Evolutionary conservation across 2,329 filamentous ascomycete genomes (phyloP).

Genomic region (Botryosphaeria agaves): DNA sequence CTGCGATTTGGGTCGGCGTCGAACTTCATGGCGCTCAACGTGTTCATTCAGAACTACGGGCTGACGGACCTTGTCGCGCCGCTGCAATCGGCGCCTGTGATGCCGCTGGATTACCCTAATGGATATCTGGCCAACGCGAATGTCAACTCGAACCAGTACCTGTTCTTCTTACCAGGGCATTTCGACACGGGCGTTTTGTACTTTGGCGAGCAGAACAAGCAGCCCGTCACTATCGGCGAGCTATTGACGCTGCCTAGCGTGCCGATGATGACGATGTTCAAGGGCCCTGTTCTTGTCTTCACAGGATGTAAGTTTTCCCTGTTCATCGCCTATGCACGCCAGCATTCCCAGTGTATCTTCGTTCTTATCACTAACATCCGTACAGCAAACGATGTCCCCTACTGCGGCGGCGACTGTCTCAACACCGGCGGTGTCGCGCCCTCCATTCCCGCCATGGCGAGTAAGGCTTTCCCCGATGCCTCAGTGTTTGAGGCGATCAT

Average conservation of each 20-base stretch:
- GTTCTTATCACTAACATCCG: background rate
- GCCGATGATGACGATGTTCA: slow-evolving; percentile 7
- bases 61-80: slow-evolving; percentile 1
- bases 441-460: slow-evolving; percentile 7
- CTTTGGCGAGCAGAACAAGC: slow-evolving; percentile 11
- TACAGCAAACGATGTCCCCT: slow-evolving; percentile 10
- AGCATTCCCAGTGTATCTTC: background rate
- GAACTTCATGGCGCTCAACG: slow-evolving; percentile 9
- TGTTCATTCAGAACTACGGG: slow-evolving; percentile 4
- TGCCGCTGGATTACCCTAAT: slow-evolving; percentile 5
- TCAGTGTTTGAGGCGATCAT: slow-evolving; percentile 3
- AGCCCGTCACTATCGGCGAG: slow-evolving; percentile 14
- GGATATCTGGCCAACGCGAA: slow-evolving; percentile 12
- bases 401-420: slow-evolving; percentile 14
- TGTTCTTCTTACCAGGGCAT: slow-evolving; percentile 12
- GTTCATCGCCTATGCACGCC: background rate
- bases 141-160: slow-evolving; percentile 11
- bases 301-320: slow-evolving; percentile 7
- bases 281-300: slow-evolving; percentile 12
- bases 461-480: slow-evolving; percentile 9
- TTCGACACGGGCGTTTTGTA: slow-evolving; percentile 12
- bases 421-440: background rate
- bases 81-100: slow-evolving; percentile 2
- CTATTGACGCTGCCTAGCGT: slow-evolving; percentile 9
- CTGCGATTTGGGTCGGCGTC: slow-evolving; percentile 16